These are phyloP conservation scores for Sambucus nigra DNA, from an alignment of 129 eudicot genomes.

Conservation along the genomic window DNA sequence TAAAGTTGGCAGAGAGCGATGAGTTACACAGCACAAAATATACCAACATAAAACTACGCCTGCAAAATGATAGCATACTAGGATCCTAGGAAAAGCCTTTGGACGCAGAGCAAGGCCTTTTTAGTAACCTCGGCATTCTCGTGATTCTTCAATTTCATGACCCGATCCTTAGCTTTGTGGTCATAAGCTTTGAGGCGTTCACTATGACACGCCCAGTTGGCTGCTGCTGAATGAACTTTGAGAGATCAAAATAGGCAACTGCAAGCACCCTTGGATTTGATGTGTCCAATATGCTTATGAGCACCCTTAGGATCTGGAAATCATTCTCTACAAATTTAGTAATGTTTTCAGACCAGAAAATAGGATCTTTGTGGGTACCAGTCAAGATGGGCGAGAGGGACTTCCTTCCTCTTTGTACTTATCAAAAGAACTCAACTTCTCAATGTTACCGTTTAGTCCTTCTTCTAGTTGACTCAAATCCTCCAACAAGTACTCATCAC, in stretches of 20 bases:
- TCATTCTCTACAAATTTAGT: no score
- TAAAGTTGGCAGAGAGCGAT: no score
- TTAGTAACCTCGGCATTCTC: constrained; percentile 91
- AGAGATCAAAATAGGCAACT: constrained; percentile 91
- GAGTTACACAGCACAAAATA: no score
- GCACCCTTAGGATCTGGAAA: constrained; percentile 87
- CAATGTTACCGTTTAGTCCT: no score
- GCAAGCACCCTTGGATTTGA: constrained; percentile 80
- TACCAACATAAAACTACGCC: constrained; percentile 42
- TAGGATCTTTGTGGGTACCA: no score
- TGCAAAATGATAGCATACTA: constrained; percentile 94
- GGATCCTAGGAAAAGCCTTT: constrained; percentile 92
- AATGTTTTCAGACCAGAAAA: no score
- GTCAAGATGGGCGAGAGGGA: no score
- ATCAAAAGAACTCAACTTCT: no score
- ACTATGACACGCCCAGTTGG: constrained; percentile 80
- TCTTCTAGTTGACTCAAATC: no score
- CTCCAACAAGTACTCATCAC: no score
- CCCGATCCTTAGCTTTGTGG: constrained; percentile 90
- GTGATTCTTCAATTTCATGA: constrained; percentile 93
- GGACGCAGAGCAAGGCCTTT: constrained; percentile 86
- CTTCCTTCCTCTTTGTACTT: no score
- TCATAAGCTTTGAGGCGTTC: no score
- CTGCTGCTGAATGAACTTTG: constrained; percentile 83
- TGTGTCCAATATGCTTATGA: constrained; percentile 81